Evolutionary conservation across 352 stramenopile genomes (phyloP).

Genomic region (Phytophthora pini): DNA sequence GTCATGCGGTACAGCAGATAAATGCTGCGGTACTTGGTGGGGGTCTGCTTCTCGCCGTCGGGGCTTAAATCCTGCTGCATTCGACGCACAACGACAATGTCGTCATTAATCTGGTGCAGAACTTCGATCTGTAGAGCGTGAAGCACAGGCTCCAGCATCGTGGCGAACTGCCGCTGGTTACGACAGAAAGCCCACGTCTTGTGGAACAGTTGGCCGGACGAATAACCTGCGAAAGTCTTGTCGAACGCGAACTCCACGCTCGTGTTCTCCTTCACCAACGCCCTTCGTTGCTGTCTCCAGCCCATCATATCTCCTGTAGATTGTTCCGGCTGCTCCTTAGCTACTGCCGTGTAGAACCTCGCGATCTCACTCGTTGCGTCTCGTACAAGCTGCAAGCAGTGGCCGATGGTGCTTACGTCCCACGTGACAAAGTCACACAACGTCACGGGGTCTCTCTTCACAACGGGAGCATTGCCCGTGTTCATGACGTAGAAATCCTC

Average conservation of each 20-base stretch:
- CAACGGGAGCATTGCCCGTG: neutral
- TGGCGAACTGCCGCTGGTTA: constrained; percentile 35
- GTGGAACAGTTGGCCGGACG: constrained; percentile 31
- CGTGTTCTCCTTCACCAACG: constrained; percentile 22
- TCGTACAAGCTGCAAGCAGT: constrained; percentile 39
- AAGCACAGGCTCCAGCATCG: constrained; percentile 31
- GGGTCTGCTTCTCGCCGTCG: constrained; percentile 25
- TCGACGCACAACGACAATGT: constrained; percentile 44
- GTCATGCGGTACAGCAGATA: constrained; percentile 44
- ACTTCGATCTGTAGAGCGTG: constrained; percentile 37
- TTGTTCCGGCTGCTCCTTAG: neutral
- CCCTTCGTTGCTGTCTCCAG: constrained; percentile 29
- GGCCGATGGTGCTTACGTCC: constrained; percentile 34
- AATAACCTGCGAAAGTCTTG: constrained; percentile 25
- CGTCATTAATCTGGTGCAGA: constrained; percentile 42
- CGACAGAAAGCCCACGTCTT: constrained; percentile 41
- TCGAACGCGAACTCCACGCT: constrained; percentile 41
- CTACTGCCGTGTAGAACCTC: constrained; percentile 25
- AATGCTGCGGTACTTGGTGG: constrained; percentile 44
- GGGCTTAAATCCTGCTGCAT: constrained; percentile 39
- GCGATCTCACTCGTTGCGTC: constrained; percentile 35
- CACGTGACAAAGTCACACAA: constrained; percentile 48
- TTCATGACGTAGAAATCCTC: constrained; percentile 26
- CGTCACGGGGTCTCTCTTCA: constrained; percentile 32
- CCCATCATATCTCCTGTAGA: constrained; percentile 32